Evolutionary conservation across 805 yeast species (phyloP), one percentile per base, ranked within the genome.

Genomic region (Monosporozyma aerobia): DNA sequence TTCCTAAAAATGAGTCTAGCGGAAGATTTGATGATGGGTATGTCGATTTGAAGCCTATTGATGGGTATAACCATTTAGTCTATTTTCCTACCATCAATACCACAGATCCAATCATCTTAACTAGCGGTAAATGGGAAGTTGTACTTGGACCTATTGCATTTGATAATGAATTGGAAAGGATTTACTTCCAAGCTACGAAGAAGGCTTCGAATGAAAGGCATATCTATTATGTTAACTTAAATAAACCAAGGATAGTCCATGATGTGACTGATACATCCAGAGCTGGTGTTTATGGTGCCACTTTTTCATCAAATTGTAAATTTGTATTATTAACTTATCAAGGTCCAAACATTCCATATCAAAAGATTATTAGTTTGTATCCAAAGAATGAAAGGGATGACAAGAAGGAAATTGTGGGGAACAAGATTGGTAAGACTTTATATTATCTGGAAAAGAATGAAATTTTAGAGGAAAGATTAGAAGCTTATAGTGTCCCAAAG

Each of bases 121-220:
- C 94, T 1, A 53, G 68, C 3, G 99, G 99, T 6, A 69, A 77
- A 0, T 94, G 96, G 96, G 99, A 94, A 67, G 95, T 94, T n/a
- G 85, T 79, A 29, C 77, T 74, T 55, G 90, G 88, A 1, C 81
- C 85, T 2, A 72, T 83, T 2, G 77, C 83, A 0, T 80, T 80
- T 68, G 89, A 85, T 61, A 71, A 69, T 50, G 69, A 72, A 5
- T 71, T 69, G 32, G 77, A 76, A 51, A 74, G 78, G 57, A 77
- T 82, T 14, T 75, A 70, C 54, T 94, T 82, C 65, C 63, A 82
- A 7, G 83, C 92, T 5, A 88, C 98, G 0, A 78, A 80, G 63
- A 81, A 81, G 57, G 81, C 90, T 1, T 82, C 97, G 0, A 80
- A 81, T 22, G 96, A 94, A 66, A 77, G 96, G 67, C 97, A 90